Percentiles rank a stretch among this genome's conserved stretches.
Evolutionary conservation across 2,329 filamentous ascomycete genomes (phyloP).

Genomic region (Mycosphaerelloides madeirae): DNA sequence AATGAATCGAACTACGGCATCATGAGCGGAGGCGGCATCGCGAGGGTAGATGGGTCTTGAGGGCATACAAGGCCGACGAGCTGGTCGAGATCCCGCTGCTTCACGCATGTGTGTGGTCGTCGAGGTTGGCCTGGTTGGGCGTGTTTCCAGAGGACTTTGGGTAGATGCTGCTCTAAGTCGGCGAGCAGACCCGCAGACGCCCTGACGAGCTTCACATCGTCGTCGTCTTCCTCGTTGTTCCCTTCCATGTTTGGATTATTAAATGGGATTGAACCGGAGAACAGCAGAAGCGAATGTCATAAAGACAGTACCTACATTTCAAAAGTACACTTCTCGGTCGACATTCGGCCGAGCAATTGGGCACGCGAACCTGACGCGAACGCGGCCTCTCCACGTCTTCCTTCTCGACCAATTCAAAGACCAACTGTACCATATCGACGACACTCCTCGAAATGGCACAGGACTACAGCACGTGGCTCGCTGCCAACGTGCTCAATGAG

Average conservation of each 20-base stretch:
- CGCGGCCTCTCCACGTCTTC: neutral
- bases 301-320: neutral
- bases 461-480: slow-evolving; percentile 65
- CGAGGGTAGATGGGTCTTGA: neutral
- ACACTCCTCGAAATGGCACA: slow-evolving; percentile 38
- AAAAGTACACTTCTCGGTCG: no score
- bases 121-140: slow-evolving; percentile 17
- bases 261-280: no score
- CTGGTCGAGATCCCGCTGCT: slow-evolving; percentile 37
- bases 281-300: neutral
- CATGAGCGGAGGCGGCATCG: slow-evolving; percentile 22
- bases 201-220: slow-evolving; percentile 43
- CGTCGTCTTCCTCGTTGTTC: slow-evolving; percentile 36
- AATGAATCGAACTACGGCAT: slow-evolving; percentile 69
- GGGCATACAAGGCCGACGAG: slow-evolving; percentile 34
- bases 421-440: neutral
- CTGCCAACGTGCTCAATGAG: slow-evolving; percentile 71
- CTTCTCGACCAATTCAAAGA: neutral
- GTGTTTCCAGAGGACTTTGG: slow-evolving; percentile 36
- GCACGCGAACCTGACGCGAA: no score
- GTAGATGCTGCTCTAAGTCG: slow-evolving; percentile 41
- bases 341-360: no score
- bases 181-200: slow-evolving; percentile 36
- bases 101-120: slow-evolving; percentile 35
- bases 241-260: slow-evolving; percentile 11